These are phyloP conservation scores for Sordariomycetes sp. DNA, from an alignment of 2,329 filamentous ascomycete species.

Conservation along the genomic window DNA sequence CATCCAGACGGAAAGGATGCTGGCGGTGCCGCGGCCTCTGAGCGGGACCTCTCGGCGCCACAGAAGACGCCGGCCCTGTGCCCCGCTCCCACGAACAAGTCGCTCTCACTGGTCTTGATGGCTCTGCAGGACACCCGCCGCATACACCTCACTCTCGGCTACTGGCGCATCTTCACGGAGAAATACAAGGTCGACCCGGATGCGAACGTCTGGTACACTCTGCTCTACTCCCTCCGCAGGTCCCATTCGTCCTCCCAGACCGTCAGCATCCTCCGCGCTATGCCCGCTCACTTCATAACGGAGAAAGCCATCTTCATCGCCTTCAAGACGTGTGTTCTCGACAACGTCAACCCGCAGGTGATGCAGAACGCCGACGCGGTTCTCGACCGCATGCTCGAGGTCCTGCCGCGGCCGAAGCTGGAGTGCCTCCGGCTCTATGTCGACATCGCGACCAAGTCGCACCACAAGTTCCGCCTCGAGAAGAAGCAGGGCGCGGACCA, in stretches of 20 bases:
- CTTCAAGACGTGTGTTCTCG: conserved; percentile 62
- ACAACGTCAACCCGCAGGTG: conserved; percentile 64
- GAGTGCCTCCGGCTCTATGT: conserved; percentile 44
- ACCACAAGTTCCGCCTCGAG: conserved; percentile 2
- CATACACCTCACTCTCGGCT: conserved; percentile 53
- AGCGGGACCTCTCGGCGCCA: not conserved
- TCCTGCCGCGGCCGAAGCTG: conserved; percentile 32
- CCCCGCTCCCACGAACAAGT: conserved; percentile 39
- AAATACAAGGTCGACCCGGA: conserved; percentile 60
- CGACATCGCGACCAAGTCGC: conserved; percentile 20
- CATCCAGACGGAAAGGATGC: not conserved
- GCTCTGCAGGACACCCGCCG: conserved; percentile 50
- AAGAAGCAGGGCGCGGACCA: conserved; percentile 12
- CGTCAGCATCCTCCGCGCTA: conserved; percentile 44
- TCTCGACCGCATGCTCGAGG: conserved; percentile 46
- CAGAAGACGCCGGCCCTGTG: conserved; percentile 14
- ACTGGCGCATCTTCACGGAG: conserved; percentile 66
- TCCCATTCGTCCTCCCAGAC: conserved; percentile 55
- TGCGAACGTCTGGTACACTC: conserved; percentile 54
- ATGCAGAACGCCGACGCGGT: conserved; percentile 55
- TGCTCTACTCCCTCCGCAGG: conserved; percentile 56
- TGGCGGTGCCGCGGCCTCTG: not conserved
- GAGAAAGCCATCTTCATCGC: conserved; percentile 57
- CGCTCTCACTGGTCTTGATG: conserved; percentile 59
- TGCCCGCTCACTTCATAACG: conserved; percentile 33